A percentile compares a stretch with the other conserved stretches of the same genome.
Evolutionary conservation across 352 stramenopile genomes (phyloP).

Genomic region (Pythium brassicae): DNA sequence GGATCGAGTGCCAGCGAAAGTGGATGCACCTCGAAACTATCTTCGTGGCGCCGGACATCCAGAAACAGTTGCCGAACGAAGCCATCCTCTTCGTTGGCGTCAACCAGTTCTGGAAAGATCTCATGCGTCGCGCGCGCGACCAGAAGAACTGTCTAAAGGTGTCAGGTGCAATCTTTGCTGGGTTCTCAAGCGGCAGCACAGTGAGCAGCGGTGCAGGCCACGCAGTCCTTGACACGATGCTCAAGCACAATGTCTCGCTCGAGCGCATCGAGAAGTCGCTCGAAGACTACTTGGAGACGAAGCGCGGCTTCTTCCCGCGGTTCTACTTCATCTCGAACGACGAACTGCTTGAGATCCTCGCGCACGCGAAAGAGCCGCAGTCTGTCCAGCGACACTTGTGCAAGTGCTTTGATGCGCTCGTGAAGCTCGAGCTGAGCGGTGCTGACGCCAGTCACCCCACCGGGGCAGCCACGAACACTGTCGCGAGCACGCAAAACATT

Average conservation of each 20-base stretch:
- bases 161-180: slow-evolving; percentile 38
- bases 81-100: slow-evolving; percentile 48
- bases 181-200: slow-evolving; percentile 2
- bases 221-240: slow-evolving; percentile 51
- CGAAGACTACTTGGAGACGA: slow-evolving; percentile 81
- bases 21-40: slow-evolving; percentile 84
- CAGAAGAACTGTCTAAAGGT: slow-evolving; percentile 66
- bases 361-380: slow-evolving; percentile 73
- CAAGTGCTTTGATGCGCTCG: slow-evolving; percentile 83
- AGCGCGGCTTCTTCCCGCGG: slow-evolving; percentile 76
- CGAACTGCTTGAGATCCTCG: slow-evolving; percentile 80
- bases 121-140: slow-evolving; percentile 63
- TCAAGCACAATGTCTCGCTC: slow-evolving; percentile 66
- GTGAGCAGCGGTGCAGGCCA: slow-evolving; percentile 20
- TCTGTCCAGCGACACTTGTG: slow-evolving; percentile 76
- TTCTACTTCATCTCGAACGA: slow-evolving; percentile 90
- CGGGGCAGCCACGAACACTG: neutral
- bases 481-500: slow-evolving; percentile 43
- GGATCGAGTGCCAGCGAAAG: slow-evolving; percentile 75
- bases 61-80: slow-evolving; percentile 77
- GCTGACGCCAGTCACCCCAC: slow-evolving; percentile 19
- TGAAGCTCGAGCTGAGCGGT: slow-evolving; percentile 73
- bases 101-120: slow-evolving; percentile 79
- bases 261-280: slow-evolving; percentile 78
- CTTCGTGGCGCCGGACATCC: slow-evolving; percentile 77